Conservation (phyloP, 306 rosid genomes). For the Rubus parviflorus region DNA sequence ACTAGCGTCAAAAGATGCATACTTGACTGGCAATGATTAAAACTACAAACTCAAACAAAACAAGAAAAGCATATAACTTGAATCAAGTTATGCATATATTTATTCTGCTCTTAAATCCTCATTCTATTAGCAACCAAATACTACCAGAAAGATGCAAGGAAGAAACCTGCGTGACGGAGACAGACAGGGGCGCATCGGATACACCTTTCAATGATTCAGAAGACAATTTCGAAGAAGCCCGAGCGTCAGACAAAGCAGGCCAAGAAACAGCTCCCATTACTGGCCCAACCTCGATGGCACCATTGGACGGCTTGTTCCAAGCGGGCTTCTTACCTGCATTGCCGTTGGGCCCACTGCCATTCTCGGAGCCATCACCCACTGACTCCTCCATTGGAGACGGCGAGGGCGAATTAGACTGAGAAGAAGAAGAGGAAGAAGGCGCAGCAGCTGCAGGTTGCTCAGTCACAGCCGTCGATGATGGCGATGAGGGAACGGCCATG, state of each 20-base stretch:
- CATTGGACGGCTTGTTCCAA: constrained; percentile 74
- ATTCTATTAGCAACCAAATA: neutral
- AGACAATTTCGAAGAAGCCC: constrained; percentile 45
- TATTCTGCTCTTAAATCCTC: neutral
- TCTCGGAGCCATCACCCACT: constrained; percentile 41
- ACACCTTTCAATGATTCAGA: constrained; percentile 54
- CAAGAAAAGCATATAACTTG: neutral
- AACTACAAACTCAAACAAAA: neutral
- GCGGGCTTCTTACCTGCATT: constrained; percentile 58
- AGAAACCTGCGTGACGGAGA: constrained; percentile 56
- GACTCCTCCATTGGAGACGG: constrained; percentile 40
- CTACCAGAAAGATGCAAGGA: constrained; percentile 13
- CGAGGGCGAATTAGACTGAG: constrained; percentile 32
- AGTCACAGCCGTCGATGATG: neutral
- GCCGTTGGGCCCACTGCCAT: constrained; percentile 29
- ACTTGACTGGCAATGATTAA: neutral
- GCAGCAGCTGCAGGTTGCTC: neutral
- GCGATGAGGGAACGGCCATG: neutral
- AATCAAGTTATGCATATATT: neutral
- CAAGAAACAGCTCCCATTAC: constrained; percentile 73
- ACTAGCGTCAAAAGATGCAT: neutral
- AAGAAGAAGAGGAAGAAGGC: constrained; percentile 13
- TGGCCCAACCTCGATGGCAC: constrained; percentile 49
- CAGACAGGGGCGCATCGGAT: constrained; percentile 53
- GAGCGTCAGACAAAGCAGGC: constrained; percentile 66